Percentiles rank a stretch among this genome's conserved stretches.
phyloP scores from a whole-genome alignment of 352 stramenopile genomes.

The Phytopythium litorale region DNA sequence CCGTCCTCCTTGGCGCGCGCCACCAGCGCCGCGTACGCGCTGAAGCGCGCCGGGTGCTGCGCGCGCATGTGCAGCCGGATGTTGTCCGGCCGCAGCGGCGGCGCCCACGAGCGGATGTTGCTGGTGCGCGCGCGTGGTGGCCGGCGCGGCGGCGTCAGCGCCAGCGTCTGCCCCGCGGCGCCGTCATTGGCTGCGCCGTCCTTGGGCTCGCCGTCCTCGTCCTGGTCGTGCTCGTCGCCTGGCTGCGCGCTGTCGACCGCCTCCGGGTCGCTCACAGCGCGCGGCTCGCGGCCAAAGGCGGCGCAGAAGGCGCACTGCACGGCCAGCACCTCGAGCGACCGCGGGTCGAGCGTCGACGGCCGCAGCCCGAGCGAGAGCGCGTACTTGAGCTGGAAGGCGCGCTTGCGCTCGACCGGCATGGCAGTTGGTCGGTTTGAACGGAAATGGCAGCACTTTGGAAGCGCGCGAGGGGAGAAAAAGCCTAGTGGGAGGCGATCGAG shows the following conservation, averaged over 20 bases:
- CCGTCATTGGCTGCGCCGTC: no score
- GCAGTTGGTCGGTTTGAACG: no score
- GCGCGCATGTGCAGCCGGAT: slow-evolving; percentile 34
- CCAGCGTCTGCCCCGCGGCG: no score
- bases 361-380: slow-evolving; percentile 27
- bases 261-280: slow-evolving; percentile 7
- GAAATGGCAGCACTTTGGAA: no score
- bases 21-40: slow-evolving; percentile 23
- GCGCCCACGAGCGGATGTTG: slow-evolving; percentile 31
- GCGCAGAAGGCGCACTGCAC: slow-evolving; percentile 36
- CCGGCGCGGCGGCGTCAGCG: neutral
- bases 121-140: slow-evolving; percentile 19
- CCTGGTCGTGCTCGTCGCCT: neutral
- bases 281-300: slow-evolving; percentile 30
- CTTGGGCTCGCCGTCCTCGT: slow-evolving; percentile 7
- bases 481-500: no score
- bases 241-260: neutral
- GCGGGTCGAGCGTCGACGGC: slow-evolving; percentile 19
- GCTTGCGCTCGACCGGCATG: slow-evolving; percentile 12
- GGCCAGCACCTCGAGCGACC: slow-evolving; percentile 23
- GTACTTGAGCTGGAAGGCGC: slow-evolving; percentile 31
- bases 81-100: slow-evolving; percentile 39
- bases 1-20: slow-evolving; percentile 17
- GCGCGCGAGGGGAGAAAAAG: no score
- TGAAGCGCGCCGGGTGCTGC: slow-evolving; percentile 31